Evolutionary conservation across 352 stramenopile species (phyloP).

Genomic region (Globisporangium paroecandrum): DNA sequence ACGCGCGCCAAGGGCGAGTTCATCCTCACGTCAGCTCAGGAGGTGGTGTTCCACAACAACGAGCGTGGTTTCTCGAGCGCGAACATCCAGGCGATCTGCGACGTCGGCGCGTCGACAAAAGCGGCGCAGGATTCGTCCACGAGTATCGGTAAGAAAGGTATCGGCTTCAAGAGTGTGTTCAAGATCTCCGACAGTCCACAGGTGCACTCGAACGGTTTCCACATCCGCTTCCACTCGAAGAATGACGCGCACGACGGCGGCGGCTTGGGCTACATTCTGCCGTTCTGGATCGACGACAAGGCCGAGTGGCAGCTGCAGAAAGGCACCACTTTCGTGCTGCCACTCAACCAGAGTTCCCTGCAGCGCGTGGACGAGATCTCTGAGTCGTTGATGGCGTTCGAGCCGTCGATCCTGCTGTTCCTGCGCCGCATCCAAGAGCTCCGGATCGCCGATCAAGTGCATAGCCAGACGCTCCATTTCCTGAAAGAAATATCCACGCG

Average conservation of each 20-base stretch:
- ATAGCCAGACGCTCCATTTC: slow-evolving; percentile 36
- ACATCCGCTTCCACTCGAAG: slow-evolving; percentile 76
- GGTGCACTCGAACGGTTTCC: slow-evolving; percentile 87
- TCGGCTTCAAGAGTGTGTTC: slow-evolving; percentile 91
- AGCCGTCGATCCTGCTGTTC: slow-evolving; percentile 81
- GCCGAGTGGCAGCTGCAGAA: slow-evolving; percentile 32
- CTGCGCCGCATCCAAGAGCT: slow-evolving; percentile 67
- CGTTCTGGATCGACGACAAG: slow-evolving; percentile 65
- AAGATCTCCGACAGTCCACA: slow-evolving; percentile 80
- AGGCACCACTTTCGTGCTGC: slow-evolving; percentile 77
- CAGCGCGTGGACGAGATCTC: slow-evolving; percentile 53
- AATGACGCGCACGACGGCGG: slow-evolving; percentile 36
- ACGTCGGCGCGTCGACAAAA: slow-evolving; percentile 86
- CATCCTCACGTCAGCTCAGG: slow-evolving; percentile 35
- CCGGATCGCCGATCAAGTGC: slow-evolving; percentile 41
- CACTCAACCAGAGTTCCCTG: slow-evolving; percentile 51
- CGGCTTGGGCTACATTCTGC: slow-evolving; percentile 75
- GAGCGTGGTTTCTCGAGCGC: slow-evolving; percentile 68
- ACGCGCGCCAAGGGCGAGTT: slow-evolving; percentile 60
- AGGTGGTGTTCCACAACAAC: slow-evolving; percentile 85
- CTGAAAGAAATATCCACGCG: slow-evolving; percentile 26
- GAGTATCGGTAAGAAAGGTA: slow-evolving; percentile 90
- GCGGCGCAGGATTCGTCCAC: slow-evolving; percentile 23
- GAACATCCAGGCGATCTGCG: slow-evolving; percentile 84
- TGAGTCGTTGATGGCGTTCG: slow-evolving; percentile 56